These are phyloP conservation scores for Microthlaspi erraticum DNA, from an alignment of 345 rosid species.

Conservation along the genomic window DNA sequence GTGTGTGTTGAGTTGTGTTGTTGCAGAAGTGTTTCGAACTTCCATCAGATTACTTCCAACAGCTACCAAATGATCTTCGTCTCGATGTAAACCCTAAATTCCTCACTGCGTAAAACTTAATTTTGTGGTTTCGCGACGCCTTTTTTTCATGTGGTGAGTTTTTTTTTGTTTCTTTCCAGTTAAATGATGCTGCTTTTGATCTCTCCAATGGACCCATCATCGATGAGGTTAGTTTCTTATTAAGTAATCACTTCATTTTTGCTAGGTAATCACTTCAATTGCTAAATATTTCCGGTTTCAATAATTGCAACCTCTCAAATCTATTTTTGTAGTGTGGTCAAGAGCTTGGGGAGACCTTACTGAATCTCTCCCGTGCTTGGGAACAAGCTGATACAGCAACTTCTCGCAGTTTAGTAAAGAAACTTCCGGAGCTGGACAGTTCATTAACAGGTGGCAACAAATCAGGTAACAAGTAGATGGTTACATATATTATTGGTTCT, in stretches of 20 bases:
- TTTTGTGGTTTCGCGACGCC: background rate
- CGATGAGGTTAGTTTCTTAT: slow-evolving; percentile 67
- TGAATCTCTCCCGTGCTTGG: slow-evolving; percentile 86
- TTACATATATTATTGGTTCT: too few relatives aligned
- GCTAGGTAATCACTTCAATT: too few relatives aligned
- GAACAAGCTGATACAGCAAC: slow-evolving; percentile 75
- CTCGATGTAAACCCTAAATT: slow-evolving; percentile 62
- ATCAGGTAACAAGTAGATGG: slow-evolving; percentile 87
- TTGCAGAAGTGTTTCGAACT: slow-evolving; percentile 88
- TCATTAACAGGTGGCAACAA: slow-evolving; percentile 57
- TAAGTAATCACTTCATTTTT: too few relatives aligned
- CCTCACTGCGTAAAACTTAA: background rate
- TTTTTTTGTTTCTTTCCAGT: slow-evolving; percentile 46
- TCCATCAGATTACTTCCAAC: slow-evolving; percentile 71
- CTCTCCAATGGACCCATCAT: slow-evolving; percentile 82
- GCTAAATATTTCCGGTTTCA: too few relatives aligned
- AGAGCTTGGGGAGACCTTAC: slow-evolving; percentile 74
- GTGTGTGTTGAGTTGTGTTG: background rate
- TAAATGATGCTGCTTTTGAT: slow-evolving; percentile 97
- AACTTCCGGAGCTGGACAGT: slow-evolving; percentile 61
- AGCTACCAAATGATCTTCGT: slow-evolving; percentile 80
- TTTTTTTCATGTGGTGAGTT: background rate
- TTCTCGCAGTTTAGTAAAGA: slow-evolving; percentile 59
- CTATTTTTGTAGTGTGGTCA: slow-evolving; percentile 68
- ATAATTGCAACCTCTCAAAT: background rate